Percentiles rank a stretch among this genome's conserved stretches.
These are phyloP conservation scores for Chondrus crispus DNA, from an alignment of 23 red algal genomes.

Conservation along the genomic window DNA sequence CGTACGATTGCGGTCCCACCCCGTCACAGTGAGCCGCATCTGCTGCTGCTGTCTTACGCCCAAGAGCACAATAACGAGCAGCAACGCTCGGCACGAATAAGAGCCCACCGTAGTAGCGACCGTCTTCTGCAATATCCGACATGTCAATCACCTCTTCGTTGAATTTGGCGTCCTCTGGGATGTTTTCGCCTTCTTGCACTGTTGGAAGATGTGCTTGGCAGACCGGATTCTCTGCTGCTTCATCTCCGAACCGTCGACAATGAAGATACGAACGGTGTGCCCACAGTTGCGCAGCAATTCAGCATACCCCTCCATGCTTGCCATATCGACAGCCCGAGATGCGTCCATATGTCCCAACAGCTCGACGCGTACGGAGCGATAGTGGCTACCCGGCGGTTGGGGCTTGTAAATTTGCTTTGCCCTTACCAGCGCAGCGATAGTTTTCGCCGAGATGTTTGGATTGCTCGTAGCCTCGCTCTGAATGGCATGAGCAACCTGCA, in stretches of 20 bases:
- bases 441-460: neutral
- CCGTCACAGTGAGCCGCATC: conserved; percentile 4
- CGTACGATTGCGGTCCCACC: neutral
- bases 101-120: neutral
- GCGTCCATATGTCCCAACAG: neutral
- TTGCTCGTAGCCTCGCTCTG: neutral
- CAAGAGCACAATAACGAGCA: neutral
- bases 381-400: neutral
- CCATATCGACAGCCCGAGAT: neutral
- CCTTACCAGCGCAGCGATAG: neutral
- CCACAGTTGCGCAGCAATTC: neutral
- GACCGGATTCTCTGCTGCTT: neutral
- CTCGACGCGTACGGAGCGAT: neutral
- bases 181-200: neutral
- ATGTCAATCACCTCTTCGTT: neutral
- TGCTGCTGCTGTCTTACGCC: neutral
- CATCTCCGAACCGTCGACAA: neutral
- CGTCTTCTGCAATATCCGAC: neutral
- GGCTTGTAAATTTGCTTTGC: neutral
- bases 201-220: conserved; percentile 2
- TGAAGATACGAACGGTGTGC: neutral
- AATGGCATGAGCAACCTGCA: neutral
- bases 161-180: neutral
- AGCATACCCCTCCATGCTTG: neutral
- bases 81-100: neutral